Percentiles rank a stretch among this genome's conserved stretches.
phyloP scores from a whole-genome alignment of 108 stramenopile genomes.

The Fragilaria radians region DNA sequence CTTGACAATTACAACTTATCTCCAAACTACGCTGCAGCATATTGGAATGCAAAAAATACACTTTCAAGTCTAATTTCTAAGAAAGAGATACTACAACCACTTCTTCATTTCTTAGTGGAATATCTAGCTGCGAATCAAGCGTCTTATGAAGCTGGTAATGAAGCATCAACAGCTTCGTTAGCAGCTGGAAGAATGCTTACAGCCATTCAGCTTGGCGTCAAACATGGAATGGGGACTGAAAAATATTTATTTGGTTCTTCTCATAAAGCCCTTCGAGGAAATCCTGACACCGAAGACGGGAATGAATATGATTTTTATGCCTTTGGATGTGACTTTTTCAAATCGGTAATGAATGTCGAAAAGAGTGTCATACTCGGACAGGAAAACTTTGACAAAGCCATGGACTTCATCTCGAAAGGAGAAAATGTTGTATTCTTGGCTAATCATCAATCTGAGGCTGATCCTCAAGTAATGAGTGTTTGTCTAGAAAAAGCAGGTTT shows the following conservation, averaged over 20 bases:
- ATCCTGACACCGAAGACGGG: slow-evolving; percentile 27
- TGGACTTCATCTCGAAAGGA: slow-evolving; percentile 58
- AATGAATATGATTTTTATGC: slow-evolving; percentile 72
- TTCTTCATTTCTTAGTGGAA: slow-evolving; percentile 61
- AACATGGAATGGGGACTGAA: slow-evolving; percentile 57
- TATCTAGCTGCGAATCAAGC: slow-evolving; percentile 59
- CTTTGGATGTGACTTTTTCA: slow-evolving; percentile 90
- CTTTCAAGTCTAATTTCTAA: slow-evolving; percentile 27
- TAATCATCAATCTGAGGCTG: slow-evolving; percentile 96
- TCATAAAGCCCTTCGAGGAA: slow-evolving; percentile 69
- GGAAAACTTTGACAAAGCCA: slow-evolving; percentile 69
- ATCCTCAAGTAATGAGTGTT: slow-evolving; percentile 85
- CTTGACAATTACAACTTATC: slow-evolving; percentile 1
- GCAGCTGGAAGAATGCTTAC: slow-evolving; percentile 45
- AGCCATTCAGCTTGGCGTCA: slow-evolving; percentile 51
- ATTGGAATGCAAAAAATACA: slow-evolving; percentile 25
- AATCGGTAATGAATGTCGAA: slow-evolving; percentile 75
- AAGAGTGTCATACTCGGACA: slow-evolving; percentile 61
- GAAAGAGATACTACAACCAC: slow-evolving; percentile 23
- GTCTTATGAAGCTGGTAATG: slow-evolving; percentile 19
- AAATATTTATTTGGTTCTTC: slow-evolving; percentile 64
- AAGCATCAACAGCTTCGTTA: slow-evolving; percentile 16
- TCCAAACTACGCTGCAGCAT: slow-evolving; percentile 50
- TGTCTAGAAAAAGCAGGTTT: slow-evolving; percentile 60
- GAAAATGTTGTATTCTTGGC: slow-evolving; percentile 93